A percentile compares a stretch with the other conserved stretches of the same genome.
These are phyloP conservation scores for Stachybotrys echinatus DNA, from an alignment of 2,329 filamentous ascomycete species.

Conservation along the genomic window DNA sequence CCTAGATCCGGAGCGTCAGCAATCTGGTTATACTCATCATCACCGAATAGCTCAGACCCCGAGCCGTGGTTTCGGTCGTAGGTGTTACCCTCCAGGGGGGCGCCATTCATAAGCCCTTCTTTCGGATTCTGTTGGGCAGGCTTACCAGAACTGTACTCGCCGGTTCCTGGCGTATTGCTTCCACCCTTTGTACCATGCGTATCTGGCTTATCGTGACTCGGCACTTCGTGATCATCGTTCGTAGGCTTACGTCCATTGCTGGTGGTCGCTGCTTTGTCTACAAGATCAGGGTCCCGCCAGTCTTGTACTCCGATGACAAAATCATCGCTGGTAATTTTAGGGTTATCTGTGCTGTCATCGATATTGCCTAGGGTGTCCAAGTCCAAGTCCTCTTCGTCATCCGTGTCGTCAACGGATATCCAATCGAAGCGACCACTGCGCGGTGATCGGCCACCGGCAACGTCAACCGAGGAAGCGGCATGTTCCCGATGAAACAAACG, in stretches of 20 bases:
- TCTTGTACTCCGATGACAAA: slow-evolving; percentile 84
- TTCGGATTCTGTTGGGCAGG: background rate
- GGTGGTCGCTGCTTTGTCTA: slow-evolving; percentile 17
- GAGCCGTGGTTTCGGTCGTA: no score
- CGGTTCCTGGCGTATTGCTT: slow-evolving; percentile 67
- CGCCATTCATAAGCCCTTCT: background rate
- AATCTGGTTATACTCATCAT: background rate
- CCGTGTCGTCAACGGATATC: background rate
- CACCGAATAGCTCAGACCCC: background rate
- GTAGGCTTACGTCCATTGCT: slow-evolving; percentile 4
- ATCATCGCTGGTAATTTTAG: slow-evolving; percentile 27
- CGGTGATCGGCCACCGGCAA: background rate
- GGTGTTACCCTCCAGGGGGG: no score
- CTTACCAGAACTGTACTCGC: slow-evolving; percentile 51
- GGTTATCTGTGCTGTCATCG: slow-evolving; percentile 8
- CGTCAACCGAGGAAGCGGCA: background rate
- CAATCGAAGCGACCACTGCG: background rate
- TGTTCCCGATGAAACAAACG: background rate
- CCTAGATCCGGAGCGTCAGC: background rate
- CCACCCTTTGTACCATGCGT: slow-evolving; percentile 48
- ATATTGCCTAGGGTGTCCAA: slow-evolving; percentile 19
- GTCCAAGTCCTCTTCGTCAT: background rate
- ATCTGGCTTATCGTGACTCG: background rate
- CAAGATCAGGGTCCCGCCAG: slow-evolving; percentile 69
- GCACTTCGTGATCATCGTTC: background rate